phyloP scores from a whole-genome alignment of 352 stramenopile genomes.

The Elongisporangium prolatum region DNA sequence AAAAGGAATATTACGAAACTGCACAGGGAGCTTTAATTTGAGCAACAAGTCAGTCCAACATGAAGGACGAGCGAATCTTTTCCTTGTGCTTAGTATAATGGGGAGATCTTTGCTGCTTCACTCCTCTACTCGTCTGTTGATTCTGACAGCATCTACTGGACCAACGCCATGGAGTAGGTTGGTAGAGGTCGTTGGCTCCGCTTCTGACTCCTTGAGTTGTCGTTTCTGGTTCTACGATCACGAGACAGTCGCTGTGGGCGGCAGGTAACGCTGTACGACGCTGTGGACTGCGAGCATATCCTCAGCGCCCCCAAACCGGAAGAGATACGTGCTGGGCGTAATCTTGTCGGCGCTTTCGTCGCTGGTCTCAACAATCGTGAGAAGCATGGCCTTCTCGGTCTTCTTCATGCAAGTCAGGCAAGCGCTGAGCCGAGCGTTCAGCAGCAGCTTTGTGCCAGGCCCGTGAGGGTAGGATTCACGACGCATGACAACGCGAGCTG shows the following conservation, averaged over 20 bases:
- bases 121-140: not conserved
- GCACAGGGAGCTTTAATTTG: not conserved
- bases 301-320: constrained; percentile 54
- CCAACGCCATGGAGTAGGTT: not conserved
- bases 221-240: constrained; percentile 3
- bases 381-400: constrained; percentile 71
- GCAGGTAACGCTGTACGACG: constrained; percentile 36
- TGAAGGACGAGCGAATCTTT: not conserved
- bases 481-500: constrained; percentile 69
- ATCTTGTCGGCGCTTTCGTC: constrained; percentile 40
- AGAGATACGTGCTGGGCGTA: constrained; percentile 64
- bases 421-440: constrained; percentile 63
- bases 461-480: constrained; percentile 70
- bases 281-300: constrained; percentile 50
- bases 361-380: constrained; percentile 53
- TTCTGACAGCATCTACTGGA: not conserved
- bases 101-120: not conserved
- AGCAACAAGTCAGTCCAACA: not conserved
- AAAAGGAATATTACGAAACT: not conserved
- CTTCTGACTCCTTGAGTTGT: not conserved
- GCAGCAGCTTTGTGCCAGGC: constrained; percentile 69
- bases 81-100: not conserved
- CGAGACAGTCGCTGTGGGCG: constrained; percentile 15
- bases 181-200: not conserved
- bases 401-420: constrained; percentile 65